Base-by-base conservation (phyloP, 371 early-diverging fungal genomes). In the Dipsacomyces acuminosporus region DNA sequence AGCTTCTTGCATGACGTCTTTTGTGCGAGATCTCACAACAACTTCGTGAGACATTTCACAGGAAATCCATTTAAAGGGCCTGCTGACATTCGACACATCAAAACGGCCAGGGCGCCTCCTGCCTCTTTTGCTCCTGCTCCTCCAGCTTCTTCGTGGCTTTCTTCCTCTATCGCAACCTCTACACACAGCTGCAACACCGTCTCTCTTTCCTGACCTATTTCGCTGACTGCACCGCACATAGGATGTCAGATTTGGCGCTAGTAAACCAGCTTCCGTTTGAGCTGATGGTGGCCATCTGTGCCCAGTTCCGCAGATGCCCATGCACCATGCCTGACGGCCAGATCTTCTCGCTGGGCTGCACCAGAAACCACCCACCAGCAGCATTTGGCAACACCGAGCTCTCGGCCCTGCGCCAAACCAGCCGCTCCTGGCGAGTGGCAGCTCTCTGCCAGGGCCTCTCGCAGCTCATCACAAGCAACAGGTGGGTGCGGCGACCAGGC, bases 401-500 rank as follows among this genome's bases (percentile, higher is more conserved):
- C 20, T 42, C 54, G 11, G 54, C 26, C 13, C 48, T 67, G 24
- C 57, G 67, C 20, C 67, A 67, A 35, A 62, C 63, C 0, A 58
- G 44, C 54, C 67, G 59, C 25, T 41, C 45, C 18, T 63, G 63
- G 64, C 67, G 67, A 14, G 22, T 42, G 3, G 67, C 64, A 11
- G 67, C 67, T 22, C 48, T 67, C 50, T 40, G 24, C 20, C 54
- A 34, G 38, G 67, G 67, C 6, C 51, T 57, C 34, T 11, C 58
- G 11, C 50, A 62, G 48, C 38, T 67, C n/a, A 59, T 63, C 14
- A 57, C 46, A 46, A 67, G 67, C 67, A 57, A 41, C 44, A 63
- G 64, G 41, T 67, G 67, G 67, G 52, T 56, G 64, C 54, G 63
- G 40, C 20, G 54, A 14, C 40, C 51, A 33, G 18, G 41, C 30